phyloP scores from a whole-genome alignment of 768 basidiomycete genomes.

The Auricularia heimuer region DNA sequence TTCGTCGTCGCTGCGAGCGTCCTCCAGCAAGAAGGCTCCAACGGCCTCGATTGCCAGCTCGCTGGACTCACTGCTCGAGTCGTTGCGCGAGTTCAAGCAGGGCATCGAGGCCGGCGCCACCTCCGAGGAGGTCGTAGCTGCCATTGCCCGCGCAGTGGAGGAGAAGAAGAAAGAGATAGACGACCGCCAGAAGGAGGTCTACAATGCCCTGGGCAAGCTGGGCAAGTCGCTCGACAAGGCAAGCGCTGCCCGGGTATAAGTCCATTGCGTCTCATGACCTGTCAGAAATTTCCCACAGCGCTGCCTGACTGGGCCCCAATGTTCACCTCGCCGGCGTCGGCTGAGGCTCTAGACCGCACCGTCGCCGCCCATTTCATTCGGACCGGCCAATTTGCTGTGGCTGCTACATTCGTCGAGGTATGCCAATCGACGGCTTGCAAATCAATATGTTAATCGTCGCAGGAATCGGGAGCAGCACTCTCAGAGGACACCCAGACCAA shows the following conservation, averaged over 20 bases:
- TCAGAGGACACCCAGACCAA: slow-evolving; percentile 38
- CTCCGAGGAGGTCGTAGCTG: slow-evolving; percentile 38
- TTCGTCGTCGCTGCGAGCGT: slow-evolving; percentile 38
- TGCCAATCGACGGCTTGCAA: slow-evolving; percentile 4
- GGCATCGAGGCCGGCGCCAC: slow-evolving; percentile 38
- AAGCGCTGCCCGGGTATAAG: slow-evolving; percentile 9
- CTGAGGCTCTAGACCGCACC: slow-evolving; percentile 53
- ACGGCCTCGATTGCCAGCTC: slow-evolving; percentile 42
- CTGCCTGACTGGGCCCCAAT: slow-evolving; percentile 56
- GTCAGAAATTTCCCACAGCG: slow-evolving; percentile 45
- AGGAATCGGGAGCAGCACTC: slow-evolving; percentile 64
- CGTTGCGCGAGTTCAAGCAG: slow-evolving; percentile 47
- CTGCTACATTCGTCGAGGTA: slow-evolving; percentile 66
- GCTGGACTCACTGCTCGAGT: slow-evolving; percentile 52
- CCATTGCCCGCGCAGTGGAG: slow-evolving; percentile 52
- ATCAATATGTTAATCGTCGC: slow-evolving; percentile 3
- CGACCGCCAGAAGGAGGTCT: slow-evolving; percentile 82
- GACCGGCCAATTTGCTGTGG: slow-evolving; percentile 71
- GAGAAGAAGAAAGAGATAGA: slow-evolving; percentile 74
- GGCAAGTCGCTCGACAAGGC: slow-evolving; percentile 93
- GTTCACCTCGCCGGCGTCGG: slow-evolving; percentile 53
- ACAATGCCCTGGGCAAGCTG: slow-evolving; percentile 62
- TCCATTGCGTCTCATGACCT: neutral
- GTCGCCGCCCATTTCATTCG: slow-evolving; percentile 70
- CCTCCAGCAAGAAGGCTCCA: slow-evolving; percentile 6